phyloP scores from a whole-genome alignment of 2,329 filamentous ascomycete species.

The Cucurbitaria berberidis region DNA sequence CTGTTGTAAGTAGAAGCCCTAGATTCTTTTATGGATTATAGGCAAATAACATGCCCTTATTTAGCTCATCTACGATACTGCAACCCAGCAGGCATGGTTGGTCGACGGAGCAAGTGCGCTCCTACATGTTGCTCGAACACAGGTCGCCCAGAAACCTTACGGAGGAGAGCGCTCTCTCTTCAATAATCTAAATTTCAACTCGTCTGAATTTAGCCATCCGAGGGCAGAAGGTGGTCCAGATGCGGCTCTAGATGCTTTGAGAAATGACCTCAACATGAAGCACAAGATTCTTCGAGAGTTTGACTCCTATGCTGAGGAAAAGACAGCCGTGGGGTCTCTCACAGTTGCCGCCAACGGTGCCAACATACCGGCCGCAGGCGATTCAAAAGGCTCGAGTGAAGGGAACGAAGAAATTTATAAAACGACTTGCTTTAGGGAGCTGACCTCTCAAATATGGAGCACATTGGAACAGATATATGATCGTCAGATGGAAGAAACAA shows the following conservation, averaged over 20 bases:
- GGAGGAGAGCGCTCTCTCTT: background rate
- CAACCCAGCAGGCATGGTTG: background rate
- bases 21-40: background rate
- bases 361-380: background rate
- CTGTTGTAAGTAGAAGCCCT: background rate
- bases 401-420: background rate
- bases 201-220: background rate
- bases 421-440: slow-evolving; percentile 5
- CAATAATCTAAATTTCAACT: background rate
- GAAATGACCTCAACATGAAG: slow-evolving; percentile 2
- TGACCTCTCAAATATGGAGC: slow-evolving; percentile 1
- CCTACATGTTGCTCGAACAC: slow-evolving; percentile 4
- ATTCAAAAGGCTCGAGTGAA: background rate
- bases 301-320: slow-evolving; percentile 1
- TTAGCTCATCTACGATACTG: slow-evolving; percentile 4
- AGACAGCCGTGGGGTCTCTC: background rate
- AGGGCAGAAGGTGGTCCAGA: background rate
- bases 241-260: background rate
- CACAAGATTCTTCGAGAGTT: slow-evolving; percentile 4
- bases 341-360: background rate
- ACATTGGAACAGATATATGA: slow-evolving; percentile 8
- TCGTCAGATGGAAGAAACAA: slow-evolving; percentile 1
- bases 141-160: background rate
- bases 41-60: background rate
- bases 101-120: slow-evolving; percentile 8